These are phyloP conservation scores for Leucocoprinus birnbaumii DNA, from an alignment of 768 basidiomycete genomes.

Conservation along the genomic window DNA sequence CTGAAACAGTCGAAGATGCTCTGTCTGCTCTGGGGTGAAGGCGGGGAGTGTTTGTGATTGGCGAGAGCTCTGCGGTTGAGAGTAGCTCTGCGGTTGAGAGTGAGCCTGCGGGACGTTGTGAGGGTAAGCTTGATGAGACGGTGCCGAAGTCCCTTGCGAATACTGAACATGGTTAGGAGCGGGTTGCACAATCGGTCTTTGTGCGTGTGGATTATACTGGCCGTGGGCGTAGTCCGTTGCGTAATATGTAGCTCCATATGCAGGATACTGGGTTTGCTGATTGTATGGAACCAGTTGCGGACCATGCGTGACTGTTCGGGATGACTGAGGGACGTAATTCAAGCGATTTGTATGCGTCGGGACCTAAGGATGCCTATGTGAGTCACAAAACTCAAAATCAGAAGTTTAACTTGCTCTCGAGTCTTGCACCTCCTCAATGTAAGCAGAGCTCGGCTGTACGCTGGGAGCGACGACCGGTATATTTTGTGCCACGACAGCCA, in stretches of 20 bases:
- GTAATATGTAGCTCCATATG: no score
- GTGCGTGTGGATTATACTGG: background rate
- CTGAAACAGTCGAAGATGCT: background rate
- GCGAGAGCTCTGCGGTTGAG: background rate
- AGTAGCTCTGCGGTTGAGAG: background rate
- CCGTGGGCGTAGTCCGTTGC: no score
- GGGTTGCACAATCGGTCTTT: background rate
- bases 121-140: background rate
- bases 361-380: background rate
- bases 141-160: background rate
- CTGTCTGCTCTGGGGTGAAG: no score
- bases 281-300: no score
- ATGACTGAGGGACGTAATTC: background rate
- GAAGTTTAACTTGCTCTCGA: constrained; percentile 18
- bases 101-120: background rate
- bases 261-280: no score
- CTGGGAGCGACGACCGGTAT: background rate
- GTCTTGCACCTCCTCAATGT: constrained; percentile 13
- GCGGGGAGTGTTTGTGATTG: background rate
- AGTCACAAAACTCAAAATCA: background rate
- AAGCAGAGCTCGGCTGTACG: constrained; percentile 2
- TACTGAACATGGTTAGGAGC: background rate
- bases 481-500: background rate
- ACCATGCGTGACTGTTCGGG: background rate
- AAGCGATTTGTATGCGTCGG: background rate